These are phyloP conservation scores for Chytridium lagenaria DNA, from an alignment of 371 early-diverging fungal genomes.

Conservation along the genomic window DNA sequence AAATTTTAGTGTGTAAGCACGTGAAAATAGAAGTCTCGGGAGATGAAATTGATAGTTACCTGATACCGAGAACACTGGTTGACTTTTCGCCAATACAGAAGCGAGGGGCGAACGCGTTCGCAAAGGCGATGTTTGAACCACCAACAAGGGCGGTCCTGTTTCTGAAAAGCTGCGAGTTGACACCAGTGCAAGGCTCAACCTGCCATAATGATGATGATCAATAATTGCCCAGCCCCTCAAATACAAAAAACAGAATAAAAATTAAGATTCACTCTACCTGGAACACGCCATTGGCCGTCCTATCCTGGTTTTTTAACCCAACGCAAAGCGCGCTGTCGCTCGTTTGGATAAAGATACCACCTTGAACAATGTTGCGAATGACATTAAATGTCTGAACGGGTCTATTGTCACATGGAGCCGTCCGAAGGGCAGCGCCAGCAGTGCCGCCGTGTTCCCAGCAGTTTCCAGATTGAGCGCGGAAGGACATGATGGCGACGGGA, in stretches of 20 bases:
- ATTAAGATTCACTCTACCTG: too few species aligned
- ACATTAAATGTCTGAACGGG: background rate
- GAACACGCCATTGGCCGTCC: too few species aligned
- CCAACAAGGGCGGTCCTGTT: background rate
- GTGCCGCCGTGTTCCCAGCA: background rate
- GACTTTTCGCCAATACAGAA: background rate
- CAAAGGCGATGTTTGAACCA: background rate
- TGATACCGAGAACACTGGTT: background rate
- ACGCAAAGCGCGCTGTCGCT: background rate
- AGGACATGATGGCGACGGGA: background rate
- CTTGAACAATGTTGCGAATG: background rate
- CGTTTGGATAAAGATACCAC: background rate
- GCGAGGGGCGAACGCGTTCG: background rate
- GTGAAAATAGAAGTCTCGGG: background rate
- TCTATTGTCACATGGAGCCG: background rate
- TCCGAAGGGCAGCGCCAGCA: background rate
- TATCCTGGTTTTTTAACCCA: background rate
- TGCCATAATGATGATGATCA: too few species aligned
- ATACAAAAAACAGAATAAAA: too few species aligned
- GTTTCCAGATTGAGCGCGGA: background rate
- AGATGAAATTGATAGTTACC: background rate
- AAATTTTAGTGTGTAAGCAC: background rate
- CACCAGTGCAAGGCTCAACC: background rate
- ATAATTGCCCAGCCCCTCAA: too few species aligned
- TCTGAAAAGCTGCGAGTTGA: background rate